A percentile compares a stretch with the other conserved stretches of the same genome.
Conservation (phyloP, 345 rosid species). For the Nasturtium officinale region DNA sequence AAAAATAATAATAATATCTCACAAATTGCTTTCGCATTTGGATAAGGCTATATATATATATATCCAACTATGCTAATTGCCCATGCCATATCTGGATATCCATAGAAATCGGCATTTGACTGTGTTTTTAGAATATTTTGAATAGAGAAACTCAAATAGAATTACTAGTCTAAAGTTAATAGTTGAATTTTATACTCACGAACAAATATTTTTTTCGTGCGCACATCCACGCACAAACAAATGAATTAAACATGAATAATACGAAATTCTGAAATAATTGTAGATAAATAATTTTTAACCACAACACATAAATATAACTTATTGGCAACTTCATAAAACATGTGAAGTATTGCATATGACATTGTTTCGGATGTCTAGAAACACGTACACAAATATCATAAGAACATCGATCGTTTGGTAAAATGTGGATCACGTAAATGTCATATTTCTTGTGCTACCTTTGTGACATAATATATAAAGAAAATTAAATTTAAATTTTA, state of each 20-base stretch:
- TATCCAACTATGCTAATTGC: background rate
- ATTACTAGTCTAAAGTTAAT: background rate
- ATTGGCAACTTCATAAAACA: background rate
- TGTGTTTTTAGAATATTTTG: background rate
- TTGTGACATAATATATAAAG: background rate
- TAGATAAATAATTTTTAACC: background rate
- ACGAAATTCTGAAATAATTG: background rate
- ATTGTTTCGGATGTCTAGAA: background rate
- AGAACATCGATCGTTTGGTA: background rate
- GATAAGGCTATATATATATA: constrained; percentile 11
- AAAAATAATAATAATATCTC: background rate
- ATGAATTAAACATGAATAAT: background rate
- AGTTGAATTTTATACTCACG: constrained; percentile 13
- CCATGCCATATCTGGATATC: constrained; percentile 23
- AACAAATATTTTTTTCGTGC: no score
- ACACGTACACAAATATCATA: background rate
- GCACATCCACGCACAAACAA: background rate
- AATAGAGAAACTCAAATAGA: constrained; percentile 11
- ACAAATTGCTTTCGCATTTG: constrained; percentile 7
- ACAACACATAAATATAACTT: background rate
- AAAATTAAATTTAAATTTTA: background rate
- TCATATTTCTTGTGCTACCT: background rate
- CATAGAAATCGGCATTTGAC: constrained; percentile 13
- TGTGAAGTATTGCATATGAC: background rate
- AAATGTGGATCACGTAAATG: background rate